These are phyloP conservation scores for Tarenaya hassleriana DNA, from an alignment of 345 rosid species.

Conservation along the genomic window DNA sequence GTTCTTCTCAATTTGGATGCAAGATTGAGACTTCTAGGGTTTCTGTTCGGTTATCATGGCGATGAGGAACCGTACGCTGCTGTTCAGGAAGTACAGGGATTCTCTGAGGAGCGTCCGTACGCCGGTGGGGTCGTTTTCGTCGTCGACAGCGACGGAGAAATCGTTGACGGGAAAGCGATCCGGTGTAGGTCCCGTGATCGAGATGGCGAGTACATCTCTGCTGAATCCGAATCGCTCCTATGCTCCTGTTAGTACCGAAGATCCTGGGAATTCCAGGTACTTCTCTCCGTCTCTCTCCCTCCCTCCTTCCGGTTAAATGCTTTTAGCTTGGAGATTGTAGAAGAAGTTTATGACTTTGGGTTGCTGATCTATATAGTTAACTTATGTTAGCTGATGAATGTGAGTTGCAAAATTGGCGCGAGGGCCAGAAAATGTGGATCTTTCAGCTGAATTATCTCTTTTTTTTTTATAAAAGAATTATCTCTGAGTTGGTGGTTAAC, in stretches of 20 bases:
- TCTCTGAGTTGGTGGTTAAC: constrained; percentile 3
- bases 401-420: constrained; percentile 17
- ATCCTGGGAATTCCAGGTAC: constrained; percentile 81
- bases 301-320: constrained; percentile 11
- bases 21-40: constrained; percentile 10
- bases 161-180: constrained; percentile 26
- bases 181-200: constrained; percentile 76
- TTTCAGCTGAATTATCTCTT: constrained; percentile 2
- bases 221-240: constrained; percentile 59
- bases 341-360: constrained; percentile 1
- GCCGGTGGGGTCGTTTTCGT: constrained; percentile 41
- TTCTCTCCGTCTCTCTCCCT: neutral
- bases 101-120: constrained; percentile 83
- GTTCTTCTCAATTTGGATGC: neutral
- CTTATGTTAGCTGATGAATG: constrained; percentile 15
- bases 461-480: neutral
- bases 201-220: constrained; percentile 78
- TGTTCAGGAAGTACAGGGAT: constrained; percentile 72
- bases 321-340: constrained; percentile 4
- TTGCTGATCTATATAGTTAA: neutral
- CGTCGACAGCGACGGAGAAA: constrained; percentile 19
- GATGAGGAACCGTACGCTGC: constrained; percentile 67
- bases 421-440: neutral
- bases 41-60: constrained; percentile 46
- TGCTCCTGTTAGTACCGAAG: constrained; percentile 85